Evolutionary conservation across 352 stramenopile species (phyloP), one percentile per base, ranked within the genome.

Genomic region (Pythium biforme): DNA sequence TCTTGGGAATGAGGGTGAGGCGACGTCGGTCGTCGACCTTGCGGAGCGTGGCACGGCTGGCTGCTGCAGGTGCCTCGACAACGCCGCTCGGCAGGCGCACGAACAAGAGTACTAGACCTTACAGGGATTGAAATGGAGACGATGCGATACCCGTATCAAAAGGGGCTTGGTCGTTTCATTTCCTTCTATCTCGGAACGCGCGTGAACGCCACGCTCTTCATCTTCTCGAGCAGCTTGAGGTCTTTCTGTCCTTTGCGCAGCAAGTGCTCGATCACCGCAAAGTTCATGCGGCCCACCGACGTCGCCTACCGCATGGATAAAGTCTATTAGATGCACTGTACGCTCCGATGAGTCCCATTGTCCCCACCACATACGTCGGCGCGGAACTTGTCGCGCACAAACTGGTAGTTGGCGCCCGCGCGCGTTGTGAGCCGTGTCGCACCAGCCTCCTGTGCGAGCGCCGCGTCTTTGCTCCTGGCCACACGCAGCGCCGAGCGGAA

Each of bases 241-340:
- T 95, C 83, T 17, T 84, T 81, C 62, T 95, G 77, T 3, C 86
- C 86, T 52, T 95, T 95, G 69, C 86, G 86, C 59, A 95, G 66
- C 72, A 95, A 75, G 48, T 93, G 82, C 76, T 95, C 86, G 58
- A 95, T 93, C 62, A 89, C 70, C 10, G 74, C 69, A 66, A 95
- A 95, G 69, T 93, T 79, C 62, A 77, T 88, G 37, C 83, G 78
- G 9, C 79, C 70, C 25, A 93, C 82, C 4, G 76, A 77, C 0
- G 47, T 43, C 17, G 72, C 86, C 78, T 93, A 34, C 23, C 2
- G 23, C 50, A 50, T 25, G 8, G 17, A 48, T n/a, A 3, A 43
- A 43, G 2, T 5, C 37, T 20, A 43, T 20, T 17, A 19, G 12
- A 4, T 10, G 4, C 37, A 43, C 14, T 4, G 37, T 43, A 27